These are phyloP conservation scores for Grigorovia humatica DNA, from an alignment of 805 yeast genomes.

Conservation along the genomic window DNA sequence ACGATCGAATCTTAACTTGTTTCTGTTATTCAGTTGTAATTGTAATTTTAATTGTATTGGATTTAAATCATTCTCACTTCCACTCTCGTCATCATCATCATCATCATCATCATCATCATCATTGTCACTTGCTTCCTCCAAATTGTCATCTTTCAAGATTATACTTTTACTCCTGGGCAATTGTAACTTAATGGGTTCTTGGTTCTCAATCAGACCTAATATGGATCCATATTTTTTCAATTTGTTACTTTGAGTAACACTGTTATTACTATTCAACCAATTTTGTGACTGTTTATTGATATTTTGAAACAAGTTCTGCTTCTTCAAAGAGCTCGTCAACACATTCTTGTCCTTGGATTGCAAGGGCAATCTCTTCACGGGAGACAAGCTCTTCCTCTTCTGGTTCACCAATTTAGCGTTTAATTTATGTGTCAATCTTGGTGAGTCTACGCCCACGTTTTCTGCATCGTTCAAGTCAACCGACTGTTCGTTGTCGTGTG, in stretches of 20 bases:
- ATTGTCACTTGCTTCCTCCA: constrained; percentile 1
- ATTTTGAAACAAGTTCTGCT: constrained; percentile 1
- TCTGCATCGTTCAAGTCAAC: neutral
- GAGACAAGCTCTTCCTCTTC: neutral
- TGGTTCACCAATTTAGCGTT: neutral
- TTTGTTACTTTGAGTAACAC: constrained; percentile 17
- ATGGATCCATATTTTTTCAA: constrained; percentile 28
- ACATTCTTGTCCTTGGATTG: constrained; percentile 26
- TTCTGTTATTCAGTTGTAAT: constrained; percentile 2
- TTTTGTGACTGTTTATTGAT: neutral
- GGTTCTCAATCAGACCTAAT: constrained; percentile 8
- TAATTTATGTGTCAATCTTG: neutral
- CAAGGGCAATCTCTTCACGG: constrained; percentile 17
- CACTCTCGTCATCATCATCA: constrained; percentile 12
- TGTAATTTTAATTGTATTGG: constrained; percentile 1
- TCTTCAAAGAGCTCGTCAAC: constrained; percentile 7
- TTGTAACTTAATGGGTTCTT: constrained; percentile 8
- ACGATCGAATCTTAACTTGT: constrained; percentile 23
- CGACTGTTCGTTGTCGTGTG: neutral
- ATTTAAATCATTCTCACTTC: constrained; percentile 1
- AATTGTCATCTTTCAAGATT: constrained; percentile 21
- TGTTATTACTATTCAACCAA: neutral
- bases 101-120: constrained; percentile 2
- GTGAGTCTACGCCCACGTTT: neutral
- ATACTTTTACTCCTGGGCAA: constrained; percentile 21